Evolutionary conservation across 768 basidiomycete species (phyloP).

Genomic region (Lactarius psammicola): DNA sequence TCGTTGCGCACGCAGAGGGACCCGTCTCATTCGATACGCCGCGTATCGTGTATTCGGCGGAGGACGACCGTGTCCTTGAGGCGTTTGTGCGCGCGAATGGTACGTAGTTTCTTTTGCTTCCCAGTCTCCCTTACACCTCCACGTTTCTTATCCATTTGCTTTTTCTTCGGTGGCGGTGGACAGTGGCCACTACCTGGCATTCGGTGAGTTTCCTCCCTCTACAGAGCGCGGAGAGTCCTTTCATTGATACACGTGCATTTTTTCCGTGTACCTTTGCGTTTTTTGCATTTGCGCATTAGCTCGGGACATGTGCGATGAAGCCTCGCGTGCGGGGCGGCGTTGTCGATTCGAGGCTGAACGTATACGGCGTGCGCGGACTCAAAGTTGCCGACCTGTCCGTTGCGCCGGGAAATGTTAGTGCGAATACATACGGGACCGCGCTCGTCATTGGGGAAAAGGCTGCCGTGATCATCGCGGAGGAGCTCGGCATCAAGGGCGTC

Average conservation of each 20-base stretch:
- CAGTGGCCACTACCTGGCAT: constrained; percentile 37
- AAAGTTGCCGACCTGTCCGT: constrained; percentile 52
- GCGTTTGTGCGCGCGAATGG: constrained; percentile 28
- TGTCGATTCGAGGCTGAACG: constrained; percentile 56
- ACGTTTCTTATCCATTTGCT: background rate
- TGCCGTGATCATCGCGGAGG: constrained; percentile 54
- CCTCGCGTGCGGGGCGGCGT: constrained; percentile 55
- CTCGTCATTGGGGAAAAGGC: constrained; percentile 57
- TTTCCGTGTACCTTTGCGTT: background rate
- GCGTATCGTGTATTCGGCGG: constrained; percentile 29
- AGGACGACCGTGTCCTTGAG: constrained; percentile 36
- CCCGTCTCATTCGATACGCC: constrained; percentile 33
- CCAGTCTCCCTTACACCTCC: background rate
- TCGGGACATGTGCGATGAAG: constrained; percentile 69
- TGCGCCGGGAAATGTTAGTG: constrained; percentile 38
- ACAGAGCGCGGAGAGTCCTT: background rate
- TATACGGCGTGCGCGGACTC: constrained; percentile 55
- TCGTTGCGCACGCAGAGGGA: constrained; percentile 13
- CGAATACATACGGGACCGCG: constrained; percentile 45
- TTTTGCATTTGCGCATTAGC: constrained; percentile 29
- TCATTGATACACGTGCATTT: background rate
- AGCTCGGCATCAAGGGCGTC: constrained; percentile 36
- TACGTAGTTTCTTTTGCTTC: background rate
- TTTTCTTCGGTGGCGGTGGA: background rate
- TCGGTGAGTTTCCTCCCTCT: constrained; percentile 30